Evolutionary conservation across 805 yeast species (phyloP), one percentile per base, ranked within the genome.

Genomic region (Hanseniaspora hatyaiensis): DNA sequence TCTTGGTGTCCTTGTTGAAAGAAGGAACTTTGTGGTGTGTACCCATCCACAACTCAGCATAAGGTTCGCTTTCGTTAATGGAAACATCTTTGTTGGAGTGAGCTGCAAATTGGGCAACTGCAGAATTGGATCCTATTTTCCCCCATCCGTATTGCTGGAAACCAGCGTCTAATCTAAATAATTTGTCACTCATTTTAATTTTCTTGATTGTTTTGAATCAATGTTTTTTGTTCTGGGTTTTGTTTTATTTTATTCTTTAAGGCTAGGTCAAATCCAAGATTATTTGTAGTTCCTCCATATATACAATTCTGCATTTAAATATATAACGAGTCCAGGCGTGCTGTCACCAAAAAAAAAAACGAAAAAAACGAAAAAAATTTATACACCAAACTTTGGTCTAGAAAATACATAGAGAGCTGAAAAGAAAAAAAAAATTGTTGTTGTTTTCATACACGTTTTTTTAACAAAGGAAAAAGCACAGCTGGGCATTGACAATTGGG

Each of bases 21-120:
- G 95, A 81, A 24, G 97, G 96, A 11, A 82, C 87, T 39, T 82
- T 82, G 46, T 94, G 89, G 62, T 92, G 98, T 22, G 97, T 87
- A 33, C 98, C 98, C 98, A 92, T 92, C 98, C 98, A 92, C 55
- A 92, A 71, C 65, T 92, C 98, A 15, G 98, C 98, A 60, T 92
- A 92, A 9, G 98, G 97, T 59, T 78, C 76, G 32, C 70, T 46
- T 57, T 81, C 88, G 54, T 82, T 85, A 48, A 87, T 73, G 16
- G 59, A 59, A 47, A 84, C 69, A 8, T 61, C 55, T 2, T 84
- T 74, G 64, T 82, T 79, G 37, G 94, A 77, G 43, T 71, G 69
- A 32, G 79, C 71, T 37, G 95, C 94, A 61, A 78, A 89, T 61
- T 73, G 80, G 4, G 98, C 98, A 44, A 88, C 98, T 6, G 94